phyloP scores from a whole-genome alignment of 164 flowering plant genomes.

The Kingdonia uniflora region DNA sequence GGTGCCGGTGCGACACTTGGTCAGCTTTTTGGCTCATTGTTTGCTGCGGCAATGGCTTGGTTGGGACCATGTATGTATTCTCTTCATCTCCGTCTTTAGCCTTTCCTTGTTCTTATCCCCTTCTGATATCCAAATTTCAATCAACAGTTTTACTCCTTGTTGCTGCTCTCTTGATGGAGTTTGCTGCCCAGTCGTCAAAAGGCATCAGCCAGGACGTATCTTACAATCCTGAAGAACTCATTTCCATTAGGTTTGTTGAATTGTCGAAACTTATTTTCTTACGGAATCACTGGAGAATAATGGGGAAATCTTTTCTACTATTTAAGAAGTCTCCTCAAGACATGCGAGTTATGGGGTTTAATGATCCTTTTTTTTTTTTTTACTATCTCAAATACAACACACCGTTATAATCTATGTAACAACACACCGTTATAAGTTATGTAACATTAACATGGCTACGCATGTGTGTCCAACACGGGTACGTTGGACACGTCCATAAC shows the following conservation, averaged over 20 bases:
- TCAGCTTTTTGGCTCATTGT: conserved; percentile 88
- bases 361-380: no score
- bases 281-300: no score
- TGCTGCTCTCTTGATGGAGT: conserved; percentile 85
- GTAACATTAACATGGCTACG: no score
- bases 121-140: neutral
- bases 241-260: conserved; percentile 45
- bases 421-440: no score
- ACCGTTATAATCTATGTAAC: no score
- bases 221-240: conserved; percentile 43
- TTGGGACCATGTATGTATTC: conserved; percentile 73
- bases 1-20: conserved; percentile 99
- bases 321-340: no score
- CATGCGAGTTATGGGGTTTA: no score
- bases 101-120: neutral
- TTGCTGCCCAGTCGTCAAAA: conserved; percentile 82
- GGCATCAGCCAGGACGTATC: conserved; percentile 51
- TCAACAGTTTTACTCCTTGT: conserved; percentile 64
- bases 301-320: no score
- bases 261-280: no score
- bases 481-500: no score
- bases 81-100: neutral
- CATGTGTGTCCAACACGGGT: no score
- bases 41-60: conserved; percentile 91
- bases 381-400: no score